Evolutionary conservation across 805 yeast species (phyloP).

Genomic region (Kuraishia hungarica): DNA sequence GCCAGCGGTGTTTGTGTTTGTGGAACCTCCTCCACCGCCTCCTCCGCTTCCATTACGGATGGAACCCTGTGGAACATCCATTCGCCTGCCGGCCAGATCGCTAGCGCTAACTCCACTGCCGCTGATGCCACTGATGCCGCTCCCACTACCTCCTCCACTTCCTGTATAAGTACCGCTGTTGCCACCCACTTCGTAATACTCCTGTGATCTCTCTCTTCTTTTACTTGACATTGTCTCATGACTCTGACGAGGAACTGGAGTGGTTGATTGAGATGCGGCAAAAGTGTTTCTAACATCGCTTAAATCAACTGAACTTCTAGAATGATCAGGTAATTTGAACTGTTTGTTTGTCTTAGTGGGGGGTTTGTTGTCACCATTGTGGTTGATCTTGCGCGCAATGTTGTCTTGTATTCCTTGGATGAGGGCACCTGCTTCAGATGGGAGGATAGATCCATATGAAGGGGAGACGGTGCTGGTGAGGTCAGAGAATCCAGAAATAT

Average conservation of each 20-base stretch:
- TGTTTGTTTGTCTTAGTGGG: conserved; percentile 4
- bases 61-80: neutral
- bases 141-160: neutral
- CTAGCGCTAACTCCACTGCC: neutral
- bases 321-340: conserved; percentile 12
- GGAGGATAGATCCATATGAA: conserved; percentile 12
- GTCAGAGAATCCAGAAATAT: neutral
- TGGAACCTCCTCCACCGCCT: neutral
- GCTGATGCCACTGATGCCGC: neutral
- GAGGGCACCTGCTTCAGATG: conserved; percentile 35
- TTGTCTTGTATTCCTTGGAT: conserved; percentile 25
- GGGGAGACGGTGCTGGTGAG: neutral
- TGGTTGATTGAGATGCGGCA: neutral
- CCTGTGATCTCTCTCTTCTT: neutral
- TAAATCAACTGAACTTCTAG: conserved; percentile 13
- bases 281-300: conserved; percentile 11
- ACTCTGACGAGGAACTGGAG: conserved; percentile 2
- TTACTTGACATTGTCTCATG: neutral
- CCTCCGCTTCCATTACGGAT: no score
- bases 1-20: no score
- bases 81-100: neutral
- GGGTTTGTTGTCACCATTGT: neutral
- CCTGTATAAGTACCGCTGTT: no score
- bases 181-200: neutral
- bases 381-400: conserved; percentile 10